Evolutionary conservation across 1,284 basidiomycete species (phyloP).

Genomic region (Puccinia polysora): DNA sequence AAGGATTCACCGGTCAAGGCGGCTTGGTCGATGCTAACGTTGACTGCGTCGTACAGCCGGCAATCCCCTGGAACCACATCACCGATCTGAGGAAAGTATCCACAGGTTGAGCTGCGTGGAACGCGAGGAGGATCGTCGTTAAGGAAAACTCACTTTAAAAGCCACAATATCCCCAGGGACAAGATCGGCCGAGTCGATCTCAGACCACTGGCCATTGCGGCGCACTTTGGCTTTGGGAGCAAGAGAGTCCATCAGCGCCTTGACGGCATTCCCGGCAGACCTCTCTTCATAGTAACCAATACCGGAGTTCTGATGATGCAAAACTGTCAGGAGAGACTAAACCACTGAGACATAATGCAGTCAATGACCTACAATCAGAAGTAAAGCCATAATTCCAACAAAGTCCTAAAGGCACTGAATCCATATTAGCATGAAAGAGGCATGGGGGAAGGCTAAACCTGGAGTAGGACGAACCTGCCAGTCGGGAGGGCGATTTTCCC

Average conservation of each 20-base stretch:
- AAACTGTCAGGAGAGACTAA: background rate
- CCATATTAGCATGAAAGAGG: too few relatives aligned
- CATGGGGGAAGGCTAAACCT: background rate
- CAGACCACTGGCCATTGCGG: constrained; percentile 73
- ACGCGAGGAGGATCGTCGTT: background rate
- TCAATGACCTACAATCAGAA: constrained; percentile 63
- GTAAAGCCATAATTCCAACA: constrained; percentile 85
- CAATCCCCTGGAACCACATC: constrained; percentile 94
- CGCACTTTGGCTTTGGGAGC: constrained; percentile 92
- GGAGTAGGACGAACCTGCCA: constrained; percentile 60
- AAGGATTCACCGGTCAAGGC: constrained; percentile 94
- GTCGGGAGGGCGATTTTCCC: constrained; percentile 76
- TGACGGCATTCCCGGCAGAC: constrained; percentile 95
- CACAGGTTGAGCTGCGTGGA: background rate
- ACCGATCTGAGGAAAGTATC: constrained; percentile 56
- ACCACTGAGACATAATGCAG: background rate
- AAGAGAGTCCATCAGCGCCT: constrained; percentile 97
- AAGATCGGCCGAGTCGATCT: constrained; percentile 73
- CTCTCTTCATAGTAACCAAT: constrained; percentile 98
- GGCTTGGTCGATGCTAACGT: constrained; percentile 77
- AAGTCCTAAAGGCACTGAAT: constrained; percentile 64
- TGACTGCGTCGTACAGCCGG: constrained; percentile 88
- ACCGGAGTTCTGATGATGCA: constrained; percentile 66
- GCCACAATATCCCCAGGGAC: constrained; percentile 90
- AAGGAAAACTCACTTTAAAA: constrained; percentile 82